Percentiles rank a stretch among this genome's conserved stretches.
These are phyloP conservation scores for Candida sanyaensis DNA, from an alignment of 1,139 yeast species.

Conservation along the genomic window DNA sequence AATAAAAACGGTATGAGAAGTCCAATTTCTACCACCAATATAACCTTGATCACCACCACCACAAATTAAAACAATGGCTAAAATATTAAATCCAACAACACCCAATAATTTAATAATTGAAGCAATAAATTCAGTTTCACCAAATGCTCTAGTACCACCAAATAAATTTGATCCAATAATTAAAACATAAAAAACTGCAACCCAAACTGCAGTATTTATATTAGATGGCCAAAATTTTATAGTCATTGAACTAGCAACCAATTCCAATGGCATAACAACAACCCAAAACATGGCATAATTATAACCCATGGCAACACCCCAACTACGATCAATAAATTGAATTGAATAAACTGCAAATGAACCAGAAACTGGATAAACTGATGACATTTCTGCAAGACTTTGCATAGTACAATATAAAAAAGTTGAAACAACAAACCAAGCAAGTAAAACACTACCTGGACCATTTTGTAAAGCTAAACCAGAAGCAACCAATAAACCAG, in stretches of 20 bases:
- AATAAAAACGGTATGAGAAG: conserved; percentile 49
- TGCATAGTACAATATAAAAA: conserved; percentile 67
- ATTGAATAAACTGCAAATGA: conserved; percentile 65
- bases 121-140: conserved; percentile 66
- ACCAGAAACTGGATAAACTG: conserved; percentile 68
- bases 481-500: conserved; percentile 37
- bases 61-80: conserved; percentile 67
- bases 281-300: conserved; percentile 73
- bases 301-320: conserved; percentile 78
- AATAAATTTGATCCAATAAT: conserved; percentile 54
- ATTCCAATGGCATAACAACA: conserved; percentile 66
- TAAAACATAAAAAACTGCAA: conserved; percentile 59
- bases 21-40: conserved; percentile 60
- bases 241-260: conserved; percentile 71
- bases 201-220: conserved; percentile 67
- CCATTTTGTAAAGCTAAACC: conserved; percentile 44
- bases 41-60: conserved; percentile 65
- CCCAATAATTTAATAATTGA: conserved; percentile 64
- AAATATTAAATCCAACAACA: conserved; percentile 63
- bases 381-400: conserved; percentile 67
- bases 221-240: conserved; percentile 63
- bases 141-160: conserved; percentile 64
- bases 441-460: conserved; percentile 40
- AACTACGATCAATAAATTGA: conserved; percentile 60
- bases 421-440: conserved; percentile 44